Percentiles rank a stretch among this genome's conserved stretches.
Conservation (phyloP, 164 flowering plant species). For the Cinnamomum micranthum region DNA sequence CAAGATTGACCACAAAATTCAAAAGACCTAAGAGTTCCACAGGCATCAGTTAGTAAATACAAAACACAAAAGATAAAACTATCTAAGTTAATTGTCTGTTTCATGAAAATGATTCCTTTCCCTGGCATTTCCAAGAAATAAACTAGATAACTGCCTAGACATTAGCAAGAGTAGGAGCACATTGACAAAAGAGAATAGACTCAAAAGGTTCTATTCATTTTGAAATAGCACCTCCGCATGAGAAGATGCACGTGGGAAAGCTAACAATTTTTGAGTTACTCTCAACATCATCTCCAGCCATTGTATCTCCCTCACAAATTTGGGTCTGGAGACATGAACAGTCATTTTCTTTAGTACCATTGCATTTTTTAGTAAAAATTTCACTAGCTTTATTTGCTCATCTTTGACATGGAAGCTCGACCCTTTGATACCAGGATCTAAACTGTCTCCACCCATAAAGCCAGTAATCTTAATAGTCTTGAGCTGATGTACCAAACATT, state of each 20-base stretch:
- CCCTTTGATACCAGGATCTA: background rate
- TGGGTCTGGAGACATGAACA: background rate
- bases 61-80: too few relatives aligned
- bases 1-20: too few relatives aligned
- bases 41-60: too few relatives aligned
- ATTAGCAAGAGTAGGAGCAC: background rate
- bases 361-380: conserved; percentile 3
- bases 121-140: background rate
- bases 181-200: background rate
- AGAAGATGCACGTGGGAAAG: background rate
- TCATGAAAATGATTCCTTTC: background rate
- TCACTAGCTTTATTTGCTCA: background rate
- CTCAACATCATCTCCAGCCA: background rate
- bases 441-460: background rate
- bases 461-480: background rate
- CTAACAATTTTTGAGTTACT: background rate
- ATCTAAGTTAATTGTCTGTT: background rate
- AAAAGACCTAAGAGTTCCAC: too few relatives aligned
- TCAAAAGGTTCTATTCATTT: background rate
- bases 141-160: background rate
- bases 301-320: background rate
- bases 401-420: background rate
- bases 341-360: conserved; percentile 3
- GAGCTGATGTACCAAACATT: background rate
- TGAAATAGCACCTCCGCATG: background rate